Conservation (phyloP, 2,329 filamentous ascomycete species). For the Fusarium continuum region DNA sequence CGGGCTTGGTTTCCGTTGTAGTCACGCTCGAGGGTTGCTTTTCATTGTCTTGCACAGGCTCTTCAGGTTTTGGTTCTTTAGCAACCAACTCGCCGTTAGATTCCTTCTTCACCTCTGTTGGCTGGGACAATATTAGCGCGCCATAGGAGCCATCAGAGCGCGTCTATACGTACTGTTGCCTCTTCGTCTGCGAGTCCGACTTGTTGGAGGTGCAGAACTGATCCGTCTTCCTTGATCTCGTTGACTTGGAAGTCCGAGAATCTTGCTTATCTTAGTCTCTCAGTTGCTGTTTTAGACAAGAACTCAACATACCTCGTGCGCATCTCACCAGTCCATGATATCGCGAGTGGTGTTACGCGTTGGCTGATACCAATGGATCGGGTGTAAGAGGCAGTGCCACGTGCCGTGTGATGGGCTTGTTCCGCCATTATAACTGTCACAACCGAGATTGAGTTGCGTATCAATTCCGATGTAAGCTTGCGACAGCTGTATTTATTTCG, state of each 20-base stretch:
- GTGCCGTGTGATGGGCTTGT: slow-evolving; percentile 43
- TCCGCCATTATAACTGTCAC: slow-evolving; percentile 44
- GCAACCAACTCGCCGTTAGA: slow-evolving; percentile 12
- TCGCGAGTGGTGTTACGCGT: slow-evolving; percentile 50
- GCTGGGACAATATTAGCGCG: slow-evolving; percentile 25
- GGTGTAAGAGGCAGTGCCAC: slow-evolving; percentile 47
- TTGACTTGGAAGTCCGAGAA: slow-evolving; percentile 95
- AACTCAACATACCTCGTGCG: slow-evolving; percentile 47
- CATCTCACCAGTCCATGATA: slow-evolving; percentile 53
- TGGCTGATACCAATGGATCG: slow-evolving; percentile 53
- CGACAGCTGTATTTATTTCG: slow-evolving; percentile 26
- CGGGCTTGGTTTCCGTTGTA: slow-evolving; percentile 20
- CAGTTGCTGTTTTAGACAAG: neutral
- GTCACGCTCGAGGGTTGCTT: slow-evolving; percentile 32
- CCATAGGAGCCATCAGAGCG: neutral
- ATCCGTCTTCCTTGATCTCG: slow-evolving; percentile 80
- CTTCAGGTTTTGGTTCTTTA: slow-evolving; percentile 24
- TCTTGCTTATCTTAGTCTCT: slow-evolving; percentile 51
- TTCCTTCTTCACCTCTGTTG: slow-evolving; percentile 24
- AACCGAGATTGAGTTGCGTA: neutral
- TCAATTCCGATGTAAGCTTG: slow-evolving; percentile 12
- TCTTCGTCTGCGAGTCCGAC: slow-evolving; percentile 46
- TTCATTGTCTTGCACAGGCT: slow-evolving; percentile 22
- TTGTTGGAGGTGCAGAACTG: slow-evolving; percentile 76
- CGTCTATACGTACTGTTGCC: slow-evolving; percentile 12